Conservation (phyloP, 2,329 filamentous ascomycete species). For the Colletotrichum kahawae region DNA sequence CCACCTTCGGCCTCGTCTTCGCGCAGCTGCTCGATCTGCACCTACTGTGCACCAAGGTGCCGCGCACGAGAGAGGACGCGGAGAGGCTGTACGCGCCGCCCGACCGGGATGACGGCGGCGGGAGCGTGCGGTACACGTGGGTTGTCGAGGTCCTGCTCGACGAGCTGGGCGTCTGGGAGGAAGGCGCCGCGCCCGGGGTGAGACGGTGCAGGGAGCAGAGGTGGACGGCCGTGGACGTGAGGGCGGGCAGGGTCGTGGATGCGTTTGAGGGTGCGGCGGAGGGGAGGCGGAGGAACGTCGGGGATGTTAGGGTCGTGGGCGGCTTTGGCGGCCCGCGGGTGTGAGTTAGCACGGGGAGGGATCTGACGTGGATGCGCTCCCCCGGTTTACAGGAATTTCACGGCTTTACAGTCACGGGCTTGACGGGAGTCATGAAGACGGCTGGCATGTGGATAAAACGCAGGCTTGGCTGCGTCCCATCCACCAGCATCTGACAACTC, state of each 20-base stretch:
- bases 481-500: neutral
- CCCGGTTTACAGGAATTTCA: neutral
- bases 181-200: slow-evolving; percentile 16
- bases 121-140: slow-evolving; percentile 38
- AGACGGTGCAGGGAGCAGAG: slow-evolving; percentile 54
- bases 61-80: slow-evolving; percentile 44
- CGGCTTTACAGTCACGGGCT: neutral
- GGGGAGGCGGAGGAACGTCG: slow-evolving; percentile 11
- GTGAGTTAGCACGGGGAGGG: slow-evolving; percentile 4
- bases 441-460: neutral
- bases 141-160: slow-evolving; percentile 58
- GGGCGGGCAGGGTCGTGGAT: slow-evolving; percentile 41
- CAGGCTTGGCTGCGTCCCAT: neutral
- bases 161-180: slow-evolving; percentile 51
- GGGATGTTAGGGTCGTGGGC: slow-evolving; percentile 30
- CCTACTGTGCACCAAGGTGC: slow-evolving; percentile 53
- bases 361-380: neutral
- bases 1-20: slow-evolving; percentile 60
- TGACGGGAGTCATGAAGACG: neutral
- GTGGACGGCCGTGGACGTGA: slow-evolving; percentile 56
- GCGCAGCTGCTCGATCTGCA: slow-evolving; percentile 60
- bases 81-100: slow-evolving; percentile 33
- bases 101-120: neutral
- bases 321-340: slow-evolving; percentile 40
- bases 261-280: slow-evolving; percentile 33